phyloP scores from a whole-genome alignment of 2,329 filamentous ascomycete genomes.

The Metarhizium rileyi region DNA sequence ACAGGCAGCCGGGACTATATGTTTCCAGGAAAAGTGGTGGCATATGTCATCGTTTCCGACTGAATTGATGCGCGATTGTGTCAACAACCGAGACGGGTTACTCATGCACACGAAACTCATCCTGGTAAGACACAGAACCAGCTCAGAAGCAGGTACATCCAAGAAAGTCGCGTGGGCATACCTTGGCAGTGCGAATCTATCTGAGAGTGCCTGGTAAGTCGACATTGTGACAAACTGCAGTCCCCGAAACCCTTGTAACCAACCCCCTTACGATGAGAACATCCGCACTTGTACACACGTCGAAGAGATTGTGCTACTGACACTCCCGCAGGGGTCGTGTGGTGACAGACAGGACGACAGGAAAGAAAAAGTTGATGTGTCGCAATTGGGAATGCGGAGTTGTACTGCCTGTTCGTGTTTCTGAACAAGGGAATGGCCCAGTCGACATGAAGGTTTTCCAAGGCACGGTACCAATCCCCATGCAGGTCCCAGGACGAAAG shows the following conservation, averaged over 20 bases:
- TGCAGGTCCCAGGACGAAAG: constrained; percentile 45
- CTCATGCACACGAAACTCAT: constrained; percentile 84
- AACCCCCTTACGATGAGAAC: not conserved
- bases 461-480: constrained; percentile 50
- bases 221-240: not conserved
- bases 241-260: not conserved
- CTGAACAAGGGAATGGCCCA: constrained; percentile 8
- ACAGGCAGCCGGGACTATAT: constrained; percentile 72
- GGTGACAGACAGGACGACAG: constrained; percentile 56
- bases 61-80: constrained; percentile 62
- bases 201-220: constrained; percentile 81
- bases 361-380: constrained; percentile 65
- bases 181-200: constrained; percentile 83
- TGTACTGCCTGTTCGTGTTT: constrained; percentile 48
- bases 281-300: not conserved
- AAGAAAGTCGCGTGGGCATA: constrained; percentile 59
- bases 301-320: constrained; percentile 1
- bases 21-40: constrained; percentile 66
- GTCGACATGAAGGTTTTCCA: constrained; percentile 35
- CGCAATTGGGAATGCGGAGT: constrained; percentile 97
- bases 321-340: constrained; percentile 57
- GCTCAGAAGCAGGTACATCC: not conserved
- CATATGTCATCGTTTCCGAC: constrained; percentile 59
- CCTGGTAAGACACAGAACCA: constrained; percentile 32
- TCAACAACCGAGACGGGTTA: constrained; percentile 59